These are phyloP conservation scores for Medicago lupulina DNA, from an alignment of 306 rosid species.

Conservation along the genomic window DNA sequence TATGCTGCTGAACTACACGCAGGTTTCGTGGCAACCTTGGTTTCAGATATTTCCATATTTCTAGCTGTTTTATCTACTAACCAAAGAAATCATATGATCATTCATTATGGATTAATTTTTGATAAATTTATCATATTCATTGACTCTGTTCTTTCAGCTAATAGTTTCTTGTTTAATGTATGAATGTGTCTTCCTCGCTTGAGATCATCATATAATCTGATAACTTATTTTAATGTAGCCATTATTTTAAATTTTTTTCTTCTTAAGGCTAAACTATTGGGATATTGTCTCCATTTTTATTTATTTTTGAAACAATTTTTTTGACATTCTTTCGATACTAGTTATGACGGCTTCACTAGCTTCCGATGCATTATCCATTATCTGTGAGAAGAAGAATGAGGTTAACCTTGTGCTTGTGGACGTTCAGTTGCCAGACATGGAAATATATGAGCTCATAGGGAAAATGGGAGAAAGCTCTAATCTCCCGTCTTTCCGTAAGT, in stretches of 20 bases:
- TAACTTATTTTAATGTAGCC: constrained; percentile 1
- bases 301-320: not conserved
- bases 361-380: constrained; percentile 50
- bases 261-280: constrained; percentile 4
- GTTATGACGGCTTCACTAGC: constrained; percentile 51
- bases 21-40: not conserved
- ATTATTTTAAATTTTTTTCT: not conserved
- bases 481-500: constrained; percentile 53
- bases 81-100: constrained; percentile 2
- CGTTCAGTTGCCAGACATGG: constrained; percentile 52
- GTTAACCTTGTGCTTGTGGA: constrained; percentile 52
- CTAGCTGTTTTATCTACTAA: constrained; percentile 13
- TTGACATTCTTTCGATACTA: constrained; percentile 25
- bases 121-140: constrained; percentile 16
- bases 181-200: not conserved
- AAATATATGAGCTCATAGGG: constrained; percentile 37
- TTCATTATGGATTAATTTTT: constrained; percentile 6
- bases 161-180: constrained; percentile 1
- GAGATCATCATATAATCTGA: constrained; percentile 5
- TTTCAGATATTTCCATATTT: constrained; percentile 25
- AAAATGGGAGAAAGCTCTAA: constrained; percentile 39
- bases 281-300: constrained; percentile 3
- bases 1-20: constrained; percentile 32
- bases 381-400: constrained; percentile 34
- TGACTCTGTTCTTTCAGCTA: constrained; percentile 11